These are phyloP conservation scores for Aspergillus carlsbadensis DNA, from an alignment of 495 filamentous ascomycete genomes.

Conservation along the genomic window DNA sequence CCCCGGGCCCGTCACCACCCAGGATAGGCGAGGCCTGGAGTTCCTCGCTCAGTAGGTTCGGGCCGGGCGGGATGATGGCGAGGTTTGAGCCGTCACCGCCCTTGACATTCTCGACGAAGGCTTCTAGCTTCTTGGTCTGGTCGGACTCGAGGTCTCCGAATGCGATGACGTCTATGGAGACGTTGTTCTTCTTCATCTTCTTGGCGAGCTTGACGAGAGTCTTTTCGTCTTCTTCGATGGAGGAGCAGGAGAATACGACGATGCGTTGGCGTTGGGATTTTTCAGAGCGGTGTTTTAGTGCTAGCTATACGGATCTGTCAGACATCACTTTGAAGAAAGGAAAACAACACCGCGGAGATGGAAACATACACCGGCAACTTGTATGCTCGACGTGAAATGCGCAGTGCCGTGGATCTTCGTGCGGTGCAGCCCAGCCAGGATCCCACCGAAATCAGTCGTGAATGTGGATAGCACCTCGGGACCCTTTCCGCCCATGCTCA, in stretches of 20 bases:
- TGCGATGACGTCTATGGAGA: constrained; percentile 87
- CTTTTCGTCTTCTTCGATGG: constrained; percentile 85
- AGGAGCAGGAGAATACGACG: constrained; percentile 92
- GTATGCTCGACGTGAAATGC: constrained; percentile 88
- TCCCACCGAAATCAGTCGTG: constrained; percentile 92
- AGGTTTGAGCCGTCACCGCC: constrained; percentile 86
- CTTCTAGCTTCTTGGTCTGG: constrained; percentile 85
- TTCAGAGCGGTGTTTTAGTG: constrained; percentile 97
- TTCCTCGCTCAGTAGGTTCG: constrained; percentile 86
- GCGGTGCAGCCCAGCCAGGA: constrained; percentile 87
- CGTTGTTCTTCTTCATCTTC: constrained; percentile 97
- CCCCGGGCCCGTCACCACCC: constrained; percentile 65
- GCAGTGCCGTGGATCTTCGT: constrained; percentile 89
- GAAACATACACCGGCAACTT: constrained; percentile 81
- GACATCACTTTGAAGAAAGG: too few relatives aligned
- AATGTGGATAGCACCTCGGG: constrained; percentile 95
- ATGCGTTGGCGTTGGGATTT: constrained; percentile 93
- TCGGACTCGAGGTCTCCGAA: constrained; percentile 93
- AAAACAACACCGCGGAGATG: too few relatives aligned
- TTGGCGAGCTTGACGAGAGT: constrained; percentile 84
- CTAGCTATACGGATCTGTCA: constrained; percentile 61
- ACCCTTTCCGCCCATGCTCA: constrained; percentile 98
- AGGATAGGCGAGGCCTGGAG: constrained; percentile 91
- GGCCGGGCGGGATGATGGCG: constrained; percentile 85
- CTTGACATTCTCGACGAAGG: constrained; percentile 90